Base-by-base conservation (phyloP, 441 rosid species). In the Eruca vesicaria region DNA sequence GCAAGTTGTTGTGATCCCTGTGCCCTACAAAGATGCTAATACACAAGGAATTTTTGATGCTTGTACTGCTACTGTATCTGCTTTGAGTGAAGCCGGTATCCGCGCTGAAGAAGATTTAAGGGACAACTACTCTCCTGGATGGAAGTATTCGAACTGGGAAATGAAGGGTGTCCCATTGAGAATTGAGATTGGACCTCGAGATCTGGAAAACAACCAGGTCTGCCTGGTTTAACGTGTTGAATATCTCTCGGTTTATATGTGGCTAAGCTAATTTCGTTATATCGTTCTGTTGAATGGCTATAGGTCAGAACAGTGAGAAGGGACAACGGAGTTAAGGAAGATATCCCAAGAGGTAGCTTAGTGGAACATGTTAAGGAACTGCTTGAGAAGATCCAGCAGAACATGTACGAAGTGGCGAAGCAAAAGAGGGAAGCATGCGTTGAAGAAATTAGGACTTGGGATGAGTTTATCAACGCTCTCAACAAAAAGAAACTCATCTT, bases 121-220 rank as follows among this genome's bases (percentile, higher is more conserved):
- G 80, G 99, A 96, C 64, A 90, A 93, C 82, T 91, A 96, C 72
- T 91, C 98, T 3, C 99, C 98, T 21, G 98, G 98, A 48, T 96
- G 99, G 99, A 96, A 96, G 86, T 96, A 93, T 76, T 96, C 99
- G 29, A 79, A 96, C 80, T 93, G 97, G 98, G 99, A 96, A 82
- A 82, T 93, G 97, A 96, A 93, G 82, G 98, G 99, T 72, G 99
- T 96, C 68, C 97, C 99, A 41, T 71, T 96, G 38, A 91, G 99
- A 82, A 96, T 96, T 69, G 99, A 96, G 87, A 93, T 96, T 71
- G 99, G 98, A 43, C 99, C 99, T 58, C 84, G 91, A 77, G 99
- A 93, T 79, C 80, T 91, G 82, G 90, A 86, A 53, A 91, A 93
- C 61, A 79, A 90, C 58, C 99, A 93, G 95, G 99, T 88, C n/a